phyloP scores from a whole-genome alignment of 208 protist species.

The Leptomonas seymouri region DNA sequence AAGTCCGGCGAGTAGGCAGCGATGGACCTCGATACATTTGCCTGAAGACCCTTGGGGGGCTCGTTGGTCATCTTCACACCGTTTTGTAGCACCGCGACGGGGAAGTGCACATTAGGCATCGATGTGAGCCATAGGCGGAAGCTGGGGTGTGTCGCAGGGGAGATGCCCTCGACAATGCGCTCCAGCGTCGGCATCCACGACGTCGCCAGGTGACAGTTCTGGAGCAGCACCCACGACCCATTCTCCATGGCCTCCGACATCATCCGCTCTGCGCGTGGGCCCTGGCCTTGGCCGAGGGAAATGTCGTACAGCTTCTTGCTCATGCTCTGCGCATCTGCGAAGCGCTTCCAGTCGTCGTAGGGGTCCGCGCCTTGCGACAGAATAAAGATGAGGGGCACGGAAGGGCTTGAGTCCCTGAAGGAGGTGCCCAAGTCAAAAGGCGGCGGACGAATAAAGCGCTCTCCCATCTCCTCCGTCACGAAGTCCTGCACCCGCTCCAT shows the following conservation, averaged over 20 bases:
- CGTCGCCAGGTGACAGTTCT: constrained; percentile 98
- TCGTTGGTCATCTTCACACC: constrained; percentile 99
- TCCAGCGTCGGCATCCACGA: constrained; percentile 99
- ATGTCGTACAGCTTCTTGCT: constrained; percentile 95
- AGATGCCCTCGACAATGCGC: constrained; percentile 94
- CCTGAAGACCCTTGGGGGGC: constrained; percentile 97
- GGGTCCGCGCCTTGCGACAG: constrained; percentile 99
- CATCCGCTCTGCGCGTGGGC: constrained; percentile 95
- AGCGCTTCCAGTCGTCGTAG: constrained; percentile 95
- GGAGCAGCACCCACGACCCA: constrained; percentile 96
- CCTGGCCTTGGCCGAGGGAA: constrained; percentile 98
- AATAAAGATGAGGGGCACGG: constrained; percentile 97
- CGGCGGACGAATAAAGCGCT: constrained; percentile 96
- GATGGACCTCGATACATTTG: constrained; percentile 95
- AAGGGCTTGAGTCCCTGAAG: constrained; percentile 94
- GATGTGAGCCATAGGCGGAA: constrained; percentile 99
- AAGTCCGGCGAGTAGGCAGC: constrained; percentile 85
- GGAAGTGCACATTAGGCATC: constrained; percentile 97
- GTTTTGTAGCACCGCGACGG: constrained; percentile 98
- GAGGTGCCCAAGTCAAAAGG: constrained; percentile 96
- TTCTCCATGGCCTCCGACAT: constrained; percentile 94
- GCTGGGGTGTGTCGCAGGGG: constrained; percentile 87
- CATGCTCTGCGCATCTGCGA: constrained; percentile 97
- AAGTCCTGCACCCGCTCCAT: constrained; percentile 96
- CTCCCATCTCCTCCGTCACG: constrained; percentile 90